Base-by-base conservation (phyloP, 108 stramenopile genomes). In the Cyclotella choctawhatcheeana region DNA sequence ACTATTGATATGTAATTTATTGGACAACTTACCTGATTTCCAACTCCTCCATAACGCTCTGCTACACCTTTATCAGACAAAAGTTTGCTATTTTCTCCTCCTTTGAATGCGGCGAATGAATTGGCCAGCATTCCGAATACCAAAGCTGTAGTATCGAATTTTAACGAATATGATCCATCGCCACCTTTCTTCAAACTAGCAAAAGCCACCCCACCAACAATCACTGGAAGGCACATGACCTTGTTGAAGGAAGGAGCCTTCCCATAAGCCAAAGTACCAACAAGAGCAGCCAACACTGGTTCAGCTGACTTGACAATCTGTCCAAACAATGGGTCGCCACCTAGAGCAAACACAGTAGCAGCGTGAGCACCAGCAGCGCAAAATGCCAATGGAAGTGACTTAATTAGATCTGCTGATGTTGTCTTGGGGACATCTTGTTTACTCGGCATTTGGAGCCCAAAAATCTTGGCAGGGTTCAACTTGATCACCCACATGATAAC, bases 231-330 rank as follows among this genome's bases (percentile, higher is more conserved):
- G 35, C 84, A 85, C 53, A 62, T 51, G 58, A 77, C 67, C 78
- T 85, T 85, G 58, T 66, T 44, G 54, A 82, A 66, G 20, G 73
- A 66, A n/a, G 82, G 81, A 13, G 80, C 77, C 52, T 85, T 85
- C 34, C 66, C 66, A 37, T 85, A 85, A 37, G 79, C 73, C 16
- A 85, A 24, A 30, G 84, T 82, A 27, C 79, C 79, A 27, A 85
- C 79, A 30, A 82, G 31, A 1, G 84, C 84, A 51, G 80, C 73
- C 33, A 85, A 45, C 13, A 82, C 84, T 33, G 84, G 84, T 44
- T 85, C 84, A 20, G 78, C 84, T 24, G 82, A 33, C 67, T 85
- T 85, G 34, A 85, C 84, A 59, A 85, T 85, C 58, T 85, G 84
- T 18, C 84, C 84, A 51, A 85, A 85, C 62, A 83, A 60, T 0